A percentile compares a stretch with the other conserved stretches of the same genome.
phyloP scores from a whole-genome alignment of 371 early-diverging fungal genomes.

The Batkoa obscura region DNA sequence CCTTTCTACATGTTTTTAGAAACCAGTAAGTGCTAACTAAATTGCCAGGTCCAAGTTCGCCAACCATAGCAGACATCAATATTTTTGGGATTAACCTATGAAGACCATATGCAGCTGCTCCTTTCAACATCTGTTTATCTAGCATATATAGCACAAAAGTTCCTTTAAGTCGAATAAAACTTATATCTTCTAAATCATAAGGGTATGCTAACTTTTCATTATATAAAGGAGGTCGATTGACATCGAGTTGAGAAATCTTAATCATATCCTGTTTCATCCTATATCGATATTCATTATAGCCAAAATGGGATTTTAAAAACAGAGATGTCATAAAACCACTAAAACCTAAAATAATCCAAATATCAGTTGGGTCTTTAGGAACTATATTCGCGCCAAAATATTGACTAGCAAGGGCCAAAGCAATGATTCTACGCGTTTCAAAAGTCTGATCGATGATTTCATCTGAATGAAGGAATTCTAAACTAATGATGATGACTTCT shows the following conservation, averaged over 20 bases:
- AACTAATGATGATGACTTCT: constrained; percentile 39
- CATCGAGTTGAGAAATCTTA: constrained; percentile 55
- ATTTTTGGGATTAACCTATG: constrained; percentile 65
- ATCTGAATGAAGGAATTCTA: constrained; percentile 45
- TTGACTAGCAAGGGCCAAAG: constrained; percentile 57
- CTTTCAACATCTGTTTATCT: constrained; percentile 74
- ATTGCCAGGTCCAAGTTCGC: constrained; percentile 46
- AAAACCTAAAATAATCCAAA: constrained; percentile 72
- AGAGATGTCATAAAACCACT: constrained; percentile 48
- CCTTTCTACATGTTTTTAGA: constrained; percentile 55
- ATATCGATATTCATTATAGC: constrained; percentile 72
- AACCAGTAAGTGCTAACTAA: constrained; percentile 68
- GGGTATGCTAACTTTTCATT: constrained; percentile 35
- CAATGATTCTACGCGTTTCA: constrained; percentile 45
- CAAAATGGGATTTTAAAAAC: constrained; percentile 58
- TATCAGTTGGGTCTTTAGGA: constrained; percentile 46
- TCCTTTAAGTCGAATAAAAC: constrained; percentile 65
- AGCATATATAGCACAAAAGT: constrained; percentile 83
- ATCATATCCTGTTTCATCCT: constrained; percentile 70
- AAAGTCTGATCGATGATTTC: constrained; percentile 74
- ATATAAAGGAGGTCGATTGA: constrained; percentile 68
- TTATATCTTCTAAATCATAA: constrained; percentile 45
- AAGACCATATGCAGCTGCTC: constrained; percentile 50
- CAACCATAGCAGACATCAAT: constrained; percentile 55
- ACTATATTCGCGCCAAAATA: constrained; percentile 85